Conservation (phyloP, 139 green algal species). For the Yamagishiella unicocca region DNA sequence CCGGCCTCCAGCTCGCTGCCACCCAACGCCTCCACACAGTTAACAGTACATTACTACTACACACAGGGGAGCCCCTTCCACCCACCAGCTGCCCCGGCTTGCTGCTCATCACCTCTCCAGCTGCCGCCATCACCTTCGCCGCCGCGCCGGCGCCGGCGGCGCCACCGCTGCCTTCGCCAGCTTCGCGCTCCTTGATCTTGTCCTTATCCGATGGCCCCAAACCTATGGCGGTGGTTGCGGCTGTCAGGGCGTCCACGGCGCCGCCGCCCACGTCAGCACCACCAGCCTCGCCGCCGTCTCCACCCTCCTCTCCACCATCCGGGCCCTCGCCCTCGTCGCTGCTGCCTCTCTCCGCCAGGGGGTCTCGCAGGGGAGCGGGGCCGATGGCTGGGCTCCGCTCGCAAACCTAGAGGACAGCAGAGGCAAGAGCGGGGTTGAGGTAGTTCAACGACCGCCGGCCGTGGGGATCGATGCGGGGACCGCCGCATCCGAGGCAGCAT, state of each 20-base stretch:
- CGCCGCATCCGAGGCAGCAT: background rate
- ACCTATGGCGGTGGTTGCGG: background rate
- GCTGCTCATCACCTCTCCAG: no score
- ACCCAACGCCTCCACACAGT: no score
- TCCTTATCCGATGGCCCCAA: background rate
- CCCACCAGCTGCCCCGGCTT: no score
- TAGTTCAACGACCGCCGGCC: background rate
- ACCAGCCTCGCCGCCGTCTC: background rate
- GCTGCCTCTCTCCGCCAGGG: constrained; percentile 29
- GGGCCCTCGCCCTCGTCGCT: constrained; percentile 13
- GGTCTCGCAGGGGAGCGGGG: constrained; percentile 26
- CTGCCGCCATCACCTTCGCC: no score
- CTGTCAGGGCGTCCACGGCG: background rate
- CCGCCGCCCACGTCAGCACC: background rate
- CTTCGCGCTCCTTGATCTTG: no score
- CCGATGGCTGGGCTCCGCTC: constrained; percentile 23
- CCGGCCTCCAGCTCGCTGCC: no score
- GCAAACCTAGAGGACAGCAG: background rate
- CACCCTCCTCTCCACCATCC: background rate
- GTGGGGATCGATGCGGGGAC: background rate
- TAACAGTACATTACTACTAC: no score
- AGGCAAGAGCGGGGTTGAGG: background rate
- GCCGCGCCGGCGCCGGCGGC: background rate
- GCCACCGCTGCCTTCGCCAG: background rate
- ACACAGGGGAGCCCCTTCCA: no score